Evolutionary conservation across 2,329 filamentous ascomycete genomes (phyloP).

Genomic region (Parastagonospora avenae): DNA sequence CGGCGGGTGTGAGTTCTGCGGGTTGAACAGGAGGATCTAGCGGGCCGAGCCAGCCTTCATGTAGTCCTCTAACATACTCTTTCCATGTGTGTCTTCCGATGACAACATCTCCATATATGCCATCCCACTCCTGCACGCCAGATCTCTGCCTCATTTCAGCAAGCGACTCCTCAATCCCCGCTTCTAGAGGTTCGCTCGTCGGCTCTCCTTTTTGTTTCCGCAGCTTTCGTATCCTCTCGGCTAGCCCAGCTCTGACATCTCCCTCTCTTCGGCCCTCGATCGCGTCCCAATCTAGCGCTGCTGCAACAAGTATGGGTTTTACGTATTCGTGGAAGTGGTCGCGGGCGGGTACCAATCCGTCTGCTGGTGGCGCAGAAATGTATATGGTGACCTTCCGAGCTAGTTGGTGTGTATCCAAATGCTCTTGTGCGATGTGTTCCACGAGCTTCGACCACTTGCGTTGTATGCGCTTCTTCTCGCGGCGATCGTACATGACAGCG

Average conservation of each 20-base stretch:
- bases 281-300: constrained; percentile 94
- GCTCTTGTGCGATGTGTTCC: constrained; percentile 79
- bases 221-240: constrained; percentile 77
- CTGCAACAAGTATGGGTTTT: constrained; percentile 88
- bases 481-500: constrained; percentile 88
- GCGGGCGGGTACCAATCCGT: constrained; percentile 81
- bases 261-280: constrained; percentile 90
- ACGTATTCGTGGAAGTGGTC: constrained; percentile 97
- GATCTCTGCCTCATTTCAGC: constrained; percentile 67
- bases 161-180: constrained; percentile 64
- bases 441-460: constrained; percentile 87
- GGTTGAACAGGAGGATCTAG: constrained; percentile 63
- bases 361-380: constrained; percentile 82
- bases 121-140: constrained; percentile 73
- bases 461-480: constrained; percentile 83
- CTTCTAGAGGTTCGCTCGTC: constrained; percentile 49
- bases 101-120: constrained; percentile 81
- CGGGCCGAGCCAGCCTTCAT: constrained; percentile 95
- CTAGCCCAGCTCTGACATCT: constrained; percentile 85
- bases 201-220: constrained; percentile 66
- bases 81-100: constrained; percentile 95
- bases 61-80: constrained; percentile 89
- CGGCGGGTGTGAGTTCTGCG: constrained; percentile 15
- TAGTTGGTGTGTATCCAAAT: constrained; percentile 72
- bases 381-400: constrained; percentile 86